phyloP scores from a whole-genome alignment of 352 stramenopile species.

The Phytophthora citrophthora region DNA sequence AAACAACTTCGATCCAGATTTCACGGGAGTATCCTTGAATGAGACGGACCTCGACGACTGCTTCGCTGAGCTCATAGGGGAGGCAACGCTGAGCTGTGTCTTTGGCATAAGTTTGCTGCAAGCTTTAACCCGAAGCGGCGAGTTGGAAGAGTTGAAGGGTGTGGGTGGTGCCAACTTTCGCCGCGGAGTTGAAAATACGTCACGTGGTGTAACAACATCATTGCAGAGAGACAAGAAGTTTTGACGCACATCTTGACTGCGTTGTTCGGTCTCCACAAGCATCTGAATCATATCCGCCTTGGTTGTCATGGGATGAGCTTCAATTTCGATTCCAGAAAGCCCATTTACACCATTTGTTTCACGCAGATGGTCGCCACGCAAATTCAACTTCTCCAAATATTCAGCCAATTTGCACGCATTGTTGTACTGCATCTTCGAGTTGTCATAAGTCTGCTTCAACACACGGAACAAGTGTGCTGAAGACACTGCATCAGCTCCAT shows the following conservation, averaged over 20 bases:
- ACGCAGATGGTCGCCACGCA: constrained; percentile 38
- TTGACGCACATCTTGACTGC: constrained; percentile 51
- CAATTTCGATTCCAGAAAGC: constrained; percentile 20
- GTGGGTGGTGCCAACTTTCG: constrained; percentile 40
- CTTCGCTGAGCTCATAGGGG: constrained; percentile 62
- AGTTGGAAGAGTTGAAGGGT: constrained; percentile 37
- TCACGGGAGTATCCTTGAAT: constrained; percentile 63
- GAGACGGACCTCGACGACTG: constrained; percentile 48
- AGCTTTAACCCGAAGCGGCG: constrained; percentile 48
- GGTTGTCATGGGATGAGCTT: constrained; percentile 26
- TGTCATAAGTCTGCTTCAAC: constrained; percentile 79
- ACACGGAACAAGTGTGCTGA: constrained; percentile 68
- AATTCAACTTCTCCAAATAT: constrained; percentile 56
- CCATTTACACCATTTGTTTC: constrained; percentile 30
- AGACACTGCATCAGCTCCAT: constrained; percentile 28
- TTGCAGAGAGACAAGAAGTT: constrained; percentile 70
- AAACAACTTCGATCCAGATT: constrained; percentile 67
- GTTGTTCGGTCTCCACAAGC: constrained; percentile 50
- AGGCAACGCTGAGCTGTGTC: constrained; percentile 70
- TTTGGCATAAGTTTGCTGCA: constrained; percentile 78
- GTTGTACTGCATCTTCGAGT: constrained; percentile 80
- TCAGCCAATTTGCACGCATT: constrained; percentile 58
- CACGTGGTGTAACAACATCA: constrained; percentile 61
- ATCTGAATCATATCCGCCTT: constrained; percentile 59
- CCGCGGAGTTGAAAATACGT: constrained; percentile 54